Percentiles rank a stretch among this genome's conserved stretches.
These are phyloP conservation scores for Tuber magnatum DNA, from an alignment of 495 filamentous ascomycete genomes.

Conservation along the genomic window DNA sequence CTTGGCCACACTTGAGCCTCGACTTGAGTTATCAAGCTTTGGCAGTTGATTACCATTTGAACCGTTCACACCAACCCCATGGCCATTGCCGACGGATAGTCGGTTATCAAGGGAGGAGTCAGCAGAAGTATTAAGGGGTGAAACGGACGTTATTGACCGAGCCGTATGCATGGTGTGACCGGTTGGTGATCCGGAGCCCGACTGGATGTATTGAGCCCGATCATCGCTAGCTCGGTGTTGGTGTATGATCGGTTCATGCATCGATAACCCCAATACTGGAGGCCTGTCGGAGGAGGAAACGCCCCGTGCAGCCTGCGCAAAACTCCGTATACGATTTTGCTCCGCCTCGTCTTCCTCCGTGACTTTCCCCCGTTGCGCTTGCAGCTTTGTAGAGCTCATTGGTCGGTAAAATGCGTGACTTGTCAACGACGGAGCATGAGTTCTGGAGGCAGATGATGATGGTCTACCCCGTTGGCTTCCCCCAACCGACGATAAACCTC, in stretches of 20 bases:
- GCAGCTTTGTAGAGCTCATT: conserved; percentile 92
- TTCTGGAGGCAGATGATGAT: conserved; percentile 60
- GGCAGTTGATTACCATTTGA: conserved; percentile 33
- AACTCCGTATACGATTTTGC: conserved; percentile 39
- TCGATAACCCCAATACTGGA: conserved; percentile 20
- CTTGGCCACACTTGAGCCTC: conserved; percentile 36
- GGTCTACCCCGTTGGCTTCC: conserved; percentile 49
- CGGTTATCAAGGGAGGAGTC: not conserved
- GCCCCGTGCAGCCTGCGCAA: conserved; percentile 29
- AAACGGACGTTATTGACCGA: conserved; percentile 35
- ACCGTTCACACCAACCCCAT: conserved; percentile 8
- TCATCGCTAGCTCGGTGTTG: conserved; percentile 31
- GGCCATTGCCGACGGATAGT: not conserved
- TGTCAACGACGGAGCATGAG: conserved; percentile 81
- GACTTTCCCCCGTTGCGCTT: conserved; percentile 68
- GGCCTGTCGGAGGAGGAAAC: conserved; percentile 11
- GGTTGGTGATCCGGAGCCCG: conserved; percentile 55
- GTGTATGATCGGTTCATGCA: conserved; percentile 33
- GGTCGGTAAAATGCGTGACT: conserved; percentile 90
- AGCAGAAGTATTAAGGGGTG: conserved; percentile 38
- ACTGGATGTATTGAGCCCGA: conserved; percentile 27
- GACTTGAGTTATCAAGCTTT: conserved; percentile 28
- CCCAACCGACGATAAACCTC: conserved; percentile 44
- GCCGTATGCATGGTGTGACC: conserved; percentile 41
- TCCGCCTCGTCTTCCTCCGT: conserved; percentile 44